phyloP scores from a whole-genome alignment of 179 eudicot genomes.

The Silene noctiflora region DNA sequence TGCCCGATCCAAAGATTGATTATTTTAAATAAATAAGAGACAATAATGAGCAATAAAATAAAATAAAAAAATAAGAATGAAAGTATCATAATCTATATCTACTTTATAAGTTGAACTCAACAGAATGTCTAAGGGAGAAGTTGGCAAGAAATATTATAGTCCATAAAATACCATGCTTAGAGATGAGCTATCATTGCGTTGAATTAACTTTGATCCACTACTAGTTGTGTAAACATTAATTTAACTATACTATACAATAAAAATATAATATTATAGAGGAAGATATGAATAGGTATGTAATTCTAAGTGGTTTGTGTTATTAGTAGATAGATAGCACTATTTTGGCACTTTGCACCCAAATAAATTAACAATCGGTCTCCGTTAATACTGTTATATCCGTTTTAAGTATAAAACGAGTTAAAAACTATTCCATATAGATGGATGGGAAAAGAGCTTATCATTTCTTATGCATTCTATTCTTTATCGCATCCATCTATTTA shows the following conservation, averaged over 20 bases:
- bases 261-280: no score
- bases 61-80: background rate
- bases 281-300: background rate
- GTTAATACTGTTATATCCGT: no score
- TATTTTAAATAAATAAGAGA: no score
- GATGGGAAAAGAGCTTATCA: no score
- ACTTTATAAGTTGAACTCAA: background rate
- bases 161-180: conserved; percentile 9
- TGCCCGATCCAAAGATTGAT: no score
- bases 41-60: no score
- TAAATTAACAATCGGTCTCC: no score
- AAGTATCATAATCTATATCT: background rate
- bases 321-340: conserved; percentile 24
- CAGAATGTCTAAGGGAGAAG: background rate
- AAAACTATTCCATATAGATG: no score
- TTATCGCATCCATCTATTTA: no score
- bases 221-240: background rate
- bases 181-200: conserved; percentile 21
- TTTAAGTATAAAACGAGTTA: no score
- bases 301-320: conserved; percentile 20
- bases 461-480: no score
- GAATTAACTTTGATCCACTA: conserved; percentile 17
- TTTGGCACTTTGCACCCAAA: conserved; percentile 18
- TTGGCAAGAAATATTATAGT: conserved; percentile 5
- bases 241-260: background rate